phyloP scores from a whole-genome alignment of 192 early-diverging fungal genomes.

The Backusella tarrabulga region DNA sequence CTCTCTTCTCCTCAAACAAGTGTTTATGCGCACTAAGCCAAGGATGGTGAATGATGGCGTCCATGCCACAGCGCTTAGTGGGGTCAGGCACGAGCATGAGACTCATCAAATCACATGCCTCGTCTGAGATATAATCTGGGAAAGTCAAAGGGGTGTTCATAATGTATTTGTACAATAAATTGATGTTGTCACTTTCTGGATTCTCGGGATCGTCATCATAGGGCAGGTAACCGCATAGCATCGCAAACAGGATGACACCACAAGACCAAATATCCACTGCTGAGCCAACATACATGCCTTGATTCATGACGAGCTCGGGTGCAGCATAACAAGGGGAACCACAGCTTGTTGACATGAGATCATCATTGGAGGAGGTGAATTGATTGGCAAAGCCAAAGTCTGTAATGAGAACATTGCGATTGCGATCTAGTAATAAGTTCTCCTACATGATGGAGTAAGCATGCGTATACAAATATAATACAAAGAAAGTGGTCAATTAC shows the following conservation, averaged over 20 bases:
- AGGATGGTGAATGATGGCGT: conserved; percentile 71
- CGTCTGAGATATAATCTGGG: conserved; percentile 78
- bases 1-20: conserved; percentile 17
- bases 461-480: background rate
- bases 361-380: conserved; percentile 67
- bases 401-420: conserved; percentile 93
- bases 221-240: conserved; percentile 87
- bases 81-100: conserved; percentile 95
- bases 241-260: conserved; percentile 95
- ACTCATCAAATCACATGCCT: conserved; percentile 76
- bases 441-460: conserved; percentile 29
- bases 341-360: conserved; percentile 92
- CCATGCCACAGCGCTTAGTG: conserved; percentile 65
- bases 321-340: conserved; percentile 99
- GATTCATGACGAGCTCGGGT: conserved; percentile 96
- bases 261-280: conserved; percentile 98
- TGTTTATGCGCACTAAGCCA: conserved; percentile 33
- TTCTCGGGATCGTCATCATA: conserved; percentile 91
- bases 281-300: conserved; percentile 93
- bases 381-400: conserved; percentile 99
- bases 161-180: conserved; percentile 82
- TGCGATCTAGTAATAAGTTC: conserved; percentile 89
- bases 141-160: conserved; percentile 79
- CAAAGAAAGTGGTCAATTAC: conserved; percentile 42
- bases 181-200: conserved; percentile 89